Evolutionary conservation across 176 grass and related monocot species (phyloP).

Genomic region (Saccharum spontaneum): DNA sequence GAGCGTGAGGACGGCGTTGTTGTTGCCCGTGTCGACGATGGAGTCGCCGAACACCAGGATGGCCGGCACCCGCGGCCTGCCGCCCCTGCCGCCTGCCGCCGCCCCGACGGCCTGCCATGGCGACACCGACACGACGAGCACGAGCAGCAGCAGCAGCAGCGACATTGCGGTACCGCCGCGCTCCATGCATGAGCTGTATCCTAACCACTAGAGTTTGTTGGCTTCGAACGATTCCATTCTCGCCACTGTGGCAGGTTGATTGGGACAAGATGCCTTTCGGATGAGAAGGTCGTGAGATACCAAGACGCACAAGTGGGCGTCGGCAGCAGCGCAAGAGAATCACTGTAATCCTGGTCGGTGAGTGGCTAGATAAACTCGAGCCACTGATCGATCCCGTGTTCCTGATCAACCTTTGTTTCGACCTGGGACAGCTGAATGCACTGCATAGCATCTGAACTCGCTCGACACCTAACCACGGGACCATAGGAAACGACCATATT

Average conservation of each 20-base stretch:
- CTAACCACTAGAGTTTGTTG: conserved; percentile 2
- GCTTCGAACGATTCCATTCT: neutral
- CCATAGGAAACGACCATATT: neutral
- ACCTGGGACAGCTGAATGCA: neutral
- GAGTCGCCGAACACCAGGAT: conserved; percentile 67
- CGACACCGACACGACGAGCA: neutral
- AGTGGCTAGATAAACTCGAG: neutral
- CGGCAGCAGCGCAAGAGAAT: neutral
- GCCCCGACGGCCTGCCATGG: neutral
- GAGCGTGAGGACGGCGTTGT: conserved; percentile 49
- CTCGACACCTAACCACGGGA: neutral
- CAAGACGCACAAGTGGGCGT: neutral
- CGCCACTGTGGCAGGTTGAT: neutral
- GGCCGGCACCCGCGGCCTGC: conserved; percentile 43
- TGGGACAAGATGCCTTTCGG: neutral
- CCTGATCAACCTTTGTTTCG: neutral
- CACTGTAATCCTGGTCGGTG: neutral
- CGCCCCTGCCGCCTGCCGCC: neutral
- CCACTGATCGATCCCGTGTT: neutral
- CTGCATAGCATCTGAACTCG: neutral
- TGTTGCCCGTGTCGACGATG: conserved; percentile 66
- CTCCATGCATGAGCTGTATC: conserved; percentile 23
- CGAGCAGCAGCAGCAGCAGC: neutral
- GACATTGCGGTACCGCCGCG: neutral
- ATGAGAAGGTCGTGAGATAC: neutral